Percentiles rank a stretch among this genome's conserved stretches.
phyloP scores from a whole-genome alignment of 331 rosid species.

The Ulmus americana region DNA sequence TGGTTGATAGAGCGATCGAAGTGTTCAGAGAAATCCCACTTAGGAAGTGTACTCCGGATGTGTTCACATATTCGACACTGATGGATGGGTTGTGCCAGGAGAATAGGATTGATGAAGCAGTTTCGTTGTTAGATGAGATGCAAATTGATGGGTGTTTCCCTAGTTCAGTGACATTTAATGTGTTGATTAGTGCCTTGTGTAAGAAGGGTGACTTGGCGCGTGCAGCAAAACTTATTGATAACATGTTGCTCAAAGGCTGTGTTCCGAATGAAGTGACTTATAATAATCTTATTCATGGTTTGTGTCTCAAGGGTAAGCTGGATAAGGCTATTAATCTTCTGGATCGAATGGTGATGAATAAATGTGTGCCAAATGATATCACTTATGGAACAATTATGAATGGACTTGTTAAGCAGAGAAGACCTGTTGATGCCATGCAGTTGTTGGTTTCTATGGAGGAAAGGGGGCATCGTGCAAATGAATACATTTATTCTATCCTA shows the following conservation, averaged over 20 bases:
- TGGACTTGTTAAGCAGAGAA: conserved; percentile 76
- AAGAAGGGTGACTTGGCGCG: conserved; percentile 70
- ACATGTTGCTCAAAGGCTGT: conserved; percentile 86
- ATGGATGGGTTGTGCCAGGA: conserved; percentile 81
- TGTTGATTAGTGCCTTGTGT: conserved; percentile 67
- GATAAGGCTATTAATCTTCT: conserved; percentile 65
- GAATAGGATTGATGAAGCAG: conserved; percentile 45
- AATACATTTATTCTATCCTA: conserved; percentile 68
- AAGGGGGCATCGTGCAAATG: conserved; percentile 60
- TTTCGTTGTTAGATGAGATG: too few species aligned
- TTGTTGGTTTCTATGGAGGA: conserved; percentile 58
- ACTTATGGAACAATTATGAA: conserved; percentile 72
- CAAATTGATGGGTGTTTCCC: conserved; percentile 54
- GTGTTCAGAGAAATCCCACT: conserved; percentile 57
- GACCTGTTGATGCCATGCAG: conserved; percentile 51
- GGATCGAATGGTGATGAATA: conserved; percentile 53
- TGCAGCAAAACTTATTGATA: conserved; percentile 70
- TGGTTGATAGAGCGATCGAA: conserved; percentile 62
- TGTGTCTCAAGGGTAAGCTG: conserved; percentile 75
- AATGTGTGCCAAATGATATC: conserved; percentile 70
- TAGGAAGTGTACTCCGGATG: conserved; percentile 56
- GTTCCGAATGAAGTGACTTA: conserved; percentile 73
- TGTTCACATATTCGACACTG: conserved; percentile 59
- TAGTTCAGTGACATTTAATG: conserved; percentile 52
- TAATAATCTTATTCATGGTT: conserved; percentile 67